phyloP scores from a whole-genome alignment of 306 rosid genomes.

The Prunus kanzakura region DNA sequence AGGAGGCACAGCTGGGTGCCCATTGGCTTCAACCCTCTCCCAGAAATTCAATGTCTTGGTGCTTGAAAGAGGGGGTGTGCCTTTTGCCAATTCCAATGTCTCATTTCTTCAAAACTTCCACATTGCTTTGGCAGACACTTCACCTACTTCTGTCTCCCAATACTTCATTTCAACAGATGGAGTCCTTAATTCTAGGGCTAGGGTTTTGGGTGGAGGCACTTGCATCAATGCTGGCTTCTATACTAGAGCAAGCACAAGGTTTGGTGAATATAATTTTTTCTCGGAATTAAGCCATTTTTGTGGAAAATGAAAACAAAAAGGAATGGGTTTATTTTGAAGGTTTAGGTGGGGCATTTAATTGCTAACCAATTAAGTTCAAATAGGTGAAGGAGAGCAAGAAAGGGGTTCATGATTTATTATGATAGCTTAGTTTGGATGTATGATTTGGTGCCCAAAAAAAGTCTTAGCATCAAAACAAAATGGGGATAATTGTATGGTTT shows the following conservation, averaged over 20 bases:
- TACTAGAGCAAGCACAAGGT: conserved; percentile 80
- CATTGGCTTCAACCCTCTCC: conserved; percentile 86
- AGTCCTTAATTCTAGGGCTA: conserved; percentile 70
- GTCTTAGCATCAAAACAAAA: no score
- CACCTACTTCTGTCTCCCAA: conserved; percentile 84
- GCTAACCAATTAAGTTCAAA: background rate
- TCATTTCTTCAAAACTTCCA: conserved; percentile 66
- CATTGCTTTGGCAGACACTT: conserved; percentile 63
- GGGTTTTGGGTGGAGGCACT: conserved; percentile 84
- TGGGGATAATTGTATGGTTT: background rate
- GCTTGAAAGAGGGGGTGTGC: conserved; percentile 87
- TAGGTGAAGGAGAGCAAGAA: no score
- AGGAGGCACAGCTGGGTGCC: conserved; percentile 96
- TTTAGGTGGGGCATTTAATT: no score
- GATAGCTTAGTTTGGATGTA: background rate
- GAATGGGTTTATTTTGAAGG: background rate
- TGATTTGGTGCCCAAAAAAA: no score
- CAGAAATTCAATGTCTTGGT: conserved; percentile 62
- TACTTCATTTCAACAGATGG: conserved; percentile 78
- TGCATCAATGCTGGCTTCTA: conserved; percentile 94
- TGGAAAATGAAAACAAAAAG: background rate
- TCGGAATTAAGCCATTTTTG: background rate
- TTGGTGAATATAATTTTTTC: background rate
- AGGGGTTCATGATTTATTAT: background rate
- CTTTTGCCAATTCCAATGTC: conserved; percentile 74